Evolutionary conservation across 2,329 filamentous ascomycete genomes (phyloP).

Genomic region (Fusarium papillatum): DNA sequence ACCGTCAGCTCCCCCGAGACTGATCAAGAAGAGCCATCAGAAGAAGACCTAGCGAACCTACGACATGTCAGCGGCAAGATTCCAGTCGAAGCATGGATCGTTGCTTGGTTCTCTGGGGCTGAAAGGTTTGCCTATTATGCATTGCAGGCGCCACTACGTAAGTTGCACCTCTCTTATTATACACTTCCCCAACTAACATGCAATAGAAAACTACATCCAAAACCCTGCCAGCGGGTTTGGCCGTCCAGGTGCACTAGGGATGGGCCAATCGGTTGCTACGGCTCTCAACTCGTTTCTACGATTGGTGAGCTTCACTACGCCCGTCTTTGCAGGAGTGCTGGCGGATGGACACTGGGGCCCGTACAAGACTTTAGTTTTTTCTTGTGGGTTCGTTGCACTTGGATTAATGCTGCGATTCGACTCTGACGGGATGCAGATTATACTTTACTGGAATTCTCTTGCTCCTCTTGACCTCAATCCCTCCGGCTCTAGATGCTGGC

Average conservation of each 20-base stretch:
- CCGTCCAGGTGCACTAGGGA: background rate
- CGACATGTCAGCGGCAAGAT: background rate
- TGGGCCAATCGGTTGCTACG: background rate
- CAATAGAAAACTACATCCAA: conserved; percentile 1
- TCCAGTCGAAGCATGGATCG: conserved; percentile 1
- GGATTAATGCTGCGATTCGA: background rate
- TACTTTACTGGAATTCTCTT: background rate
- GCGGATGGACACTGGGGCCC: conserved; percentile 1
- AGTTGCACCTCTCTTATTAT: background rate
- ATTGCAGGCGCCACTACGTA: background rate
- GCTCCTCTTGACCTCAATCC: background rate
- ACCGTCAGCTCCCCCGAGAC: background rate
- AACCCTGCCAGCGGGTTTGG: background rate
- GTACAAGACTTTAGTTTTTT: background rate
- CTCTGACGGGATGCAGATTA: background rate
- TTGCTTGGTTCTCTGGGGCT: conserved; percentile 5
- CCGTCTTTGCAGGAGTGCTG: background rate
- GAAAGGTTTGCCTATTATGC: conserved; percentile 5
- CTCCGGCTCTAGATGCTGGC: background rate
- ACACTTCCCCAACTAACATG: background rate
- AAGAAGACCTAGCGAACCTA: background rate
- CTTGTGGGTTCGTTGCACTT: background rate
- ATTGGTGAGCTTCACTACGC: background rate
- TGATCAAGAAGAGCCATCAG: background rate
- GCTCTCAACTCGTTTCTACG: conserved; percentile 3